Percentiles rank a stretch among this genome's conserved stretches.
Conservation (phyloP, 352 stramenopile species). For the Pythium rishiriense region DNA sequence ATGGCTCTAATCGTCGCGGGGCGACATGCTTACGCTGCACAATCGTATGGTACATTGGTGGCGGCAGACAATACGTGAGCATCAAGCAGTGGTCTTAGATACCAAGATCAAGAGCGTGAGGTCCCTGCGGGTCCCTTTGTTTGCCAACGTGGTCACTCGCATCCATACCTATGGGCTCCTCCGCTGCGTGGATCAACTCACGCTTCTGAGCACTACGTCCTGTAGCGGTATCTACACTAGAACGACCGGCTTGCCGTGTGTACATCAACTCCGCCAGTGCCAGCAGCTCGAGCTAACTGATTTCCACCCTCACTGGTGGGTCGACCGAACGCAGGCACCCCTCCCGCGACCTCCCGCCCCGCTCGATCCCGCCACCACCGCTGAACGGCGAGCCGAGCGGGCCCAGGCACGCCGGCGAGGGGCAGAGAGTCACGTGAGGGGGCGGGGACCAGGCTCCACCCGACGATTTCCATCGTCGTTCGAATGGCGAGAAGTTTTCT, state of each 20-base stretch:
- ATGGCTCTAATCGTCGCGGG: slow-evolving; percentile 5
- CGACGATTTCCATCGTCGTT: no score
- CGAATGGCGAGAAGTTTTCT: no score
- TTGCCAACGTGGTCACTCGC: background rate
- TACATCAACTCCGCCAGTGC: background rate
- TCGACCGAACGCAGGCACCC: background rate
- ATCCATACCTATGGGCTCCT: slow-evolving; percentile 4
- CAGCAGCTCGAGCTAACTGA: background rate
- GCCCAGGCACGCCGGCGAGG: background rate
- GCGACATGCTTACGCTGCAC: slow-evolving; percentile 16
- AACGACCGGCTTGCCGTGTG: background rate
- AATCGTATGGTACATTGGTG: slow-evolving; percentile 26
- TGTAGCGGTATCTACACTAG: slow-evolving; percentile 1
- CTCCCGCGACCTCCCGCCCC: background rate
- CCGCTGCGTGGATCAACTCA: background rate
- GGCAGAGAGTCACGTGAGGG: background rate
- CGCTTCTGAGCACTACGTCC: background rate
- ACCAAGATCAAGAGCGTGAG: background rate
- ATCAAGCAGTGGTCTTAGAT: background rate
- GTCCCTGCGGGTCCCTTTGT: background rate
- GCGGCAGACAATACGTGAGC: background rate
- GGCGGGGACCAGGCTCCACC: background rate
- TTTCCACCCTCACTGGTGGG: slow-evolving; percentile 5
- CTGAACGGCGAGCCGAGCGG: background rate
- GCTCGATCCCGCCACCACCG: background rate